Evolutionary conservation across 495 filamentous ascomycete species (phyloP).

Genomic region (Penicillium cataractarum): DNA sequence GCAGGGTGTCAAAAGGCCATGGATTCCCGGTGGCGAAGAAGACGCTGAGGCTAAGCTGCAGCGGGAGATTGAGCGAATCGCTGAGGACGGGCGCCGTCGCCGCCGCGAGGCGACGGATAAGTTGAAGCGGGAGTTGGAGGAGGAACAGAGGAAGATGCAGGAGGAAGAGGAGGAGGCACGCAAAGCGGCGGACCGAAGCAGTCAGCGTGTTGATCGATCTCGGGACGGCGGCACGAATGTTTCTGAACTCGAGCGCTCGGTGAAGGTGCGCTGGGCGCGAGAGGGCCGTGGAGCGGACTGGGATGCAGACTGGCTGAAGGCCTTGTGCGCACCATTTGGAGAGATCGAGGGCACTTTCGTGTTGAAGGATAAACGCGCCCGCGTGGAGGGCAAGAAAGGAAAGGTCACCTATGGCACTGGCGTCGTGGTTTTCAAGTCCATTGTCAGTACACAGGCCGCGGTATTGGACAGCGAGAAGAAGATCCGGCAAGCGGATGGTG

Average conservation of each 20-base stretch:
- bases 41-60: conserved; percentile 61
- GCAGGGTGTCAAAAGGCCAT: conserved; percentile 51
- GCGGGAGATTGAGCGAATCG: conserved; percentile 62
- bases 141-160: conserved; percentile 46
- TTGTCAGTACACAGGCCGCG: conserved; percentile 63
- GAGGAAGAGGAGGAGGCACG: conserved; percentile 43
- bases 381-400: conserved; percentile 53
- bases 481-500: conserved; percentile 34
- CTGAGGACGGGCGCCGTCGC: conserved; percentile 63
- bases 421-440: conserved; percentile 59
- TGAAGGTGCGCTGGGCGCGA: conserved; percentile 62
- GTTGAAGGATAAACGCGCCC: conserved; percentile 58
- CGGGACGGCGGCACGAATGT: conserved; percentile 52
- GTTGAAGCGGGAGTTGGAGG: conserved; percentile 52
- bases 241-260: conserved; percentile 58
- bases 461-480: conserved; percentile 57
- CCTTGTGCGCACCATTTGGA: conserved; percentile 58
- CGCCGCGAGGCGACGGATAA: conserved; percentile 54
- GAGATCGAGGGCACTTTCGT: conserved; percentile 57
- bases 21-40: conserved; percentile 47
- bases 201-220: conserved; percentile 44
- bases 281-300: conserved; percentile 49
- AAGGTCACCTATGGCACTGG: conserved; percentile 58
- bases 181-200: conserved; percentile 34
- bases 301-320: conserved; percentile 47